Evolutionary conservation across 2,329 filamentous ascomycete species (phyloP), one percentile per base, ranked within the genome.

Genomic region (Cytospora chrysosperma): DNA sequence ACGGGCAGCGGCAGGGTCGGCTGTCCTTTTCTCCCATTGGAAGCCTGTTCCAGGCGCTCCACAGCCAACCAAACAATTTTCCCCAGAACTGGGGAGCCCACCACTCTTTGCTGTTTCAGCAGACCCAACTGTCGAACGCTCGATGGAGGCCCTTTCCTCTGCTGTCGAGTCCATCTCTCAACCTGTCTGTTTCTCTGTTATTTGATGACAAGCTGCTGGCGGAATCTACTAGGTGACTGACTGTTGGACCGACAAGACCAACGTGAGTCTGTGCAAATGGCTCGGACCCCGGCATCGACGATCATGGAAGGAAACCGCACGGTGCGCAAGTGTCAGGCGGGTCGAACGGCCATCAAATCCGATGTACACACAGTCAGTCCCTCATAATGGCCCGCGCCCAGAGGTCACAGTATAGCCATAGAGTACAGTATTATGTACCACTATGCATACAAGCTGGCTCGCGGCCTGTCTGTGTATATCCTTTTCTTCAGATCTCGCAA

Each of bases 1-100:
- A 65, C 63, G 50, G 60, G 28, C 63, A 30, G 59, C 47, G 40
- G 51, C 59, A 58, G 57, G 28, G 55, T 24, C 28, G 50, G 27
- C n/a, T 9, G 24, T 32, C 3, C 43, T 28, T 61, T 55, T 55
- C 59, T 61, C 59, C 63, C 37, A 65, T 62, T 62, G 59, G 63
- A n/a, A 62, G 37, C 47, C 19, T 57, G 62, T 40, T 64, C 40
- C 56, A 34, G 52, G 24, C 12, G 49, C 26, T 59, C 59, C 37
- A 51, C 51, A 59, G 37, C 63, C 59, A 61, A 61, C 62, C 62
- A 47, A 28, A 27, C 34, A 12, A 28, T n/a, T 34, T 21, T 26
- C 27, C 30, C 34, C 28, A 30, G n/a, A 17, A 30, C 13, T 19
- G 26, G 24, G 32, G 28, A 47, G 27, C n/a, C 51, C 21, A 40